Base-by-base conservation (phyloP, 176 grass and related monocot species). In the Puccinellia tenuiflora region DNA sequence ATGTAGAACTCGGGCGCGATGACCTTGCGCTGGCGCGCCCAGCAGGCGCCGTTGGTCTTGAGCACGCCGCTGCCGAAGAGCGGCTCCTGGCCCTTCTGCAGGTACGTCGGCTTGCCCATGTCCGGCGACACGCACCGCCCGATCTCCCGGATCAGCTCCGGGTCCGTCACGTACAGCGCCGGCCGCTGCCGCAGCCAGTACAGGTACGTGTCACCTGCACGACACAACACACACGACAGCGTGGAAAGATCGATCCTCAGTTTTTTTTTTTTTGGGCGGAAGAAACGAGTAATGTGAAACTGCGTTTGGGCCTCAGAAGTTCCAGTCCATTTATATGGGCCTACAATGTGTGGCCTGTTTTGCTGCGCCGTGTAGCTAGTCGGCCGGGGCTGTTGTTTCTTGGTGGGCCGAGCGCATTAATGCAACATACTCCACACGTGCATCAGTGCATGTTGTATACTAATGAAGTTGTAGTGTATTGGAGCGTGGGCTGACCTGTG, bases 1-100 rank as follows among this genome's bases (percentile, higher is more conserved):
- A 88, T 82, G 87, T 88, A 96, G 74, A 99, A 99, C 62, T 99
- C 89, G 15, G 96, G 91, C 11, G 96, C 87, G 71, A 99, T 96
- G 71, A 90, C 75, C 75, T 89, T 93, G 39, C 96, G 88, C 73
- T 99, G 96, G 61, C 80, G 85, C 30, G 86, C 87, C 93, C 96
- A 99, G 1, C 68, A 43, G 16, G 59, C 43, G 51, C 96, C 96
- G 74, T 92, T 99, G 26, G 93, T 80, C 79, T 93, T 99, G 26
- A 96, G 84, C 40, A 99, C 89, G 30, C 96, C 96, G 48, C 73
- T 66, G 4, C 96, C 96, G 63, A 99, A 96, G 9, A 99, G 80
- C 4, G 96, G 93, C 62, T 93, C 92, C 37, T 96, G 93, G 7
- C 87, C 89, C 78, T 92, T 99, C 90, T 96, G 93, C 54, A 93